phyloP scores from a whole-genome alignment of 768 basidiomycete species.

The Lentinula edodes region DNA sequence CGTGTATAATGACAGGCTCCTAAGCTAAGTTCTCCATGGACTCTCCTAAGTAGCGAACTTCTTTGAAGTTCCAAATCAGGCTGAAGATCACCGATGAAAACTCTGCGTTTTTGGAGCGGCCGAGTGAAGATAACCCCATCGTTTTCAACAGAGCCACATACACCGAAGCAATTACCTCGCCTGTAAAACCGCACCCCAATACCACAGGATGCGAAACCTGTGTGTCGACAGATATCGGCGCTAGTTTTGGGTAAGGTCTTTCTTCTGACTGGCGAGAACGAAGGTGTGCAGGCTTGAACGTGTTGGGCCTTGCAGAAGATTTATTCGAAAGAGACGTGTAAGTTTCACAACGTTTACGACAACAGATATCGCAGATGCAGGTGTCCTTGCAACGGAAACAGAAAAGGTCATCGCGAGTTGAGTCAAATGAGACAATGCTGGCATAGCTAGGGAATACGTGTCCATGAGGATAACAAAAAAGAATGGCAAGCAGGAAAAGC shows the following conservation, averaged over 20 bases:
- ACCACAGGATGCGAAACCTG: constrained; percentile 12
- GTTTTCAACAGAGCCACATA: constrained; percentile 16
- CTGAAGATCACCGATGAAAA: constrained; percentile 26
- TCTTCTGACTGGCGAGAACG: not conserved
- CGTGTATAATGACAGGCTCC: not conserved
- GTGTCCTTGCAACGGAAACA: constrained; percentile 41
- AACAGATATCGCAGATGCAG: constrained; percentile 45
- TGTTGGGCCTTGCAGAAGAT: constrained; percentile 9
- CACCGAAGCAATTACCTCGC: constrained; percentile 21
- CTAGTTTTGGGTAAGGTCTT: not conserved
- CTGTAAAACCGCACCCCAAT: constrained; percentile 27
- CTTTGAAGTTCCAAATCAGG: constrained; percentile 20
- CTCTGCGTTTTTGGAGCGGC: constrained; percentile 9
- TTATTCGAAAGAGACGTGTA: constrained; percentile 32
- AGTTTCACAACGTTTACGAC: constrained; percentile 37
- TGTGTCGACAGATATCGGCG: constrained; percentile 3
- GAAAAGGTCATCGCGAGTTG: constrained; percentile 16
- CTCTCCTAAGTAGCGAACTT: not conserved
- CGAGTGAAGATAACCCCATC: constrained; percentile 17
- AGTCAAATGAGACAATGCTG: constrained; percentile 14
- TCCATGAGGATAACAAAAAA: not conserved
- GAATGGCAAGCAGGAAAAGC: not conserved
- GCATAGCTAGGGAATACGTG: constrained; percentile 20
- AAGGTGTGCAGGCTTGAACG: not conserved
- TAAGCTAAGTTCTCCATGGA: not conserved